Evolutionary conservation across 148 eudicot genomes (phyloP), one percentile per base, ranked within the genome.

Genomic region (Chenopodium album): DNA sequence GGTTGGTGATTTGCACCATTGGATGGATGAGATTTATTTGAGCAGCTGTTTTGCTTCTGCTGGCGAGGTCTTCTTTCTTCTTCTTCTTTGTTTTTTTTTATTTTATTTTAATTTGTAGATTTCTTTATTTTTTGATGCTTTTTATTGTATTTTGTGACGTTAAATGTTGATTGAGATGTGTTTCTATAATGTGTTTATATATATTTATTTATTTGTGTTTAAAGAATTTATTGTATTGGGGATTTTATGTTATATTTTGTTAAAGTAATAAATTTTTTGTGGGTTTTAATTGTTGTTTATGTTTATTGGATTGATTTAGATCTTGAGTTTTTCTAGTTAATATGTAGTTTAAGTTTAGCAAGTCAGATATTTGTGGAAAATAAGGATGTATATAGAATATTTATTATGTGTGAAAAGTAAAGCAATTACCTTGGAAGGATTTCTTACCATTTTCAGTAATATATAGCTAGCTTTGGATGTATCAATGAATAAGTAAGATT

Each of bases 21-120:
- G 99, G 99, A 96, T 96, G 99, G 98, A 92, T 75, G 99, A 96
- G 94, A 88, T 92, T 85, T 96, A 96, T 77, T 93, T 94, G 12
- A 88, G 89, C 22, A 85, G 70, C 79, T 94, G 98, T 87, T 94
- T 94, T 73, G 90, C 89, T 84, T 85, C 95, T 73, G 87, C 97
- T 72, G 92, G 91, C 11, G 95, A 93, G 95, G 98, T 91, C 47
- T 28, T 32, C 62, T 3, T 56, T 56, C 62, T 14, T 52, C 56
- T 1, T 44, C 0, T 62, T 12, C 78, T 10, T 26, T 26, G 0
- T 26, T 41, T 9, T 60, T 1, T 56, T 71, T 31, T 67, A 47
- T 4, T 66, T 74, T 8, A 26, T n/a, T 46, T 71, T n/a, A 8
- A 68, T n/a, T 68, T 20, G 41, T 11, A 22, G n/a, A 20, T 37